Base-by-base conservation (phyloP, 1,284 basidiomycete species). In the Pseudozyma hubeiensis region DNA sequence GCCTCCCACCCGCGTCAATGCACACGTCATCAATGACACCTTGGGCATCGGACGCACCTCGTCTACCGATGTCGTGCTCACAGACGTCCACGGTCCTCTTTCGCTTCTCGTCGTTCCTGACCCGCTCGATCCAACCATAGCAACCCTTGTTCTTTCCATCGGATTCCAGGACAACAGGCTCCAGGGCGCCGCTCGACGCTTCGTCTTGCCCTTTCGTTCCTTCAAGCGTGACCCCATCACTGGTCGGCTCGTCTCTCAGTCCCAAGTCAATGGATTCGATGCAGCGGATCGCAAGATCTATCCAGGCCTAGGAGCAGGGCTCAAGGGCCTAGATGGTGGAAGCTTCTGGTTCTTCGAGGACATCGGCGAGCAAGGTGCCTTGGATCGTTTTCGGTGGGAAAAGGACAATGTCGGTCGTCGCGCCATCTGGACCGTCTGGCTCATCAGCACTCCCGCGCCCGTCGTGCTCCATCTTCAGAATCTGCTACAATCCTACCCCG, bases 271-370 rank as follows among this genome's bases (percentile, higher is more conserved):
- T 5, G 64, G 53, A 43, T 68, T 68, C 29, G 67, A 75, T 37
- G 62, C 70, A 1, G 60, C 64, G 5, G 46, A 62, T 13, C 62
- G 76, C n/a, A 10, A 14, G 1, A 57, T 73, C 35, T 76, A 70
- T 30, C 56, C 57, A 2, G 69, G 76, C 7, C 53, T 78, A 16
- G 76, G 76, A n/a, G 69, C 69, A 1, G 73, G 73, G 4, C 24
- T 50, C 30, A 56, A 74, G 31, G 76, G 76, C 16, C 44, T 63
- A 24, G 69, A 76, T 13, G 76, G 76, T 16, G 73, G 73, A 7
- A 69, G 73, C 53, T 68, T 78, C 43, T 78, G 76, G 76, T 78
- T 78, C 58, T 67, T 70, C 5, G 76, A 78, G 43, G 65, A 78
- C 39, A 57, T 73, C 4, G 64, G 62, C 8, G 76, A 78, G 46